A percentile compares a stretch with the other conserved stretches of the same genome.
Conservation (phyloP, 352 stramenopile species). For the Discostella stelligera region DNA sequence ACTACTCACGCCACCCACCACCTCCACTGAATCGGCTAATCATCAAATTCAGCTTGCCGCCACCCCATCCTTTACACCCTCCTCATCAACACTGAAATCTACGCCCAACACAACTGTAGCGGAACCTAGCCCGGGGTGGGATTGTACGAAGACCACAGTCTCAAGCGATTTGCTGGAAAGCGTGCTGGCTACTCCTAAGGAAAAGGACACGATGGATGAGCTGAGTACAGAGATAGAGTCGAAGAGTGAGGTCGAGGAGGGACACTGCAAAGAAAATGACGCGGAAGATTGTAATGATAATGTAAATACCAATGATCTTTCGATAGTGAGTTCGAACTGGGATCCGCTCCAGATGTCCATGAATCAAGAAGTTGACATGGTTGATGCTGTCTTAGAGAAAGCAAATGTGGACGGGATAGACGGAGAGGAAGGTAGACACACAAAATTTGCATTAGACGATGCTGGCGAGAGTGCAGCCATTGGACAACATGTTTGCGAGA, state of each 20-base stretch:
- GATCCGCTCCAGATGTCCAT: conserved; percentile 19
- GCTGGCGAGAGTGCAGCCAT: neutral
- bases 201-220: neutral
- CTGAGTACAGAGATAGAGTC: neutral
- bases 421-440: neutral
- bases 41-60: neutral
- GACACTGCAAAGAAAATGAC: neutral
- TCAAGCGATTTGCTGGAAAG: conserved; percentile 8
- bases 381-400: neutral
- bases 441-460: too few relatives aligned
- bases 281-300: neutral
- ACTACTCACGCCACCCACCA: neutral
- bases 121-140: conserved; percentile 8
- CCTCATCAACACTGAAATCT: neutral
- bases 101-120: neutral
- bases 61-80: neutral
- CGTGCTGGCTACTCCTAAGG: conserved; percentile 10
- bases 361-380: conserved; percentile 1
- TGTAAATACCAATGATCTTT: conserved; percentile 14
- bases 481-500: neutral
- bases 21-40: neutral
- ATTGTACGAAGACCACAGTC: conserved; percentile 15
- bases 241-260: neutral
- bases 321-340: conserved; percentile 31
- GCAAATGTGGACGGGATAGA: conserved; percentile 1